These are phyloP conservation scores for Aureobasidium zeae DNA, from an alignment of 2,329 filamentous ascomycete genomes.

Conservation along the genomic window DNA sequence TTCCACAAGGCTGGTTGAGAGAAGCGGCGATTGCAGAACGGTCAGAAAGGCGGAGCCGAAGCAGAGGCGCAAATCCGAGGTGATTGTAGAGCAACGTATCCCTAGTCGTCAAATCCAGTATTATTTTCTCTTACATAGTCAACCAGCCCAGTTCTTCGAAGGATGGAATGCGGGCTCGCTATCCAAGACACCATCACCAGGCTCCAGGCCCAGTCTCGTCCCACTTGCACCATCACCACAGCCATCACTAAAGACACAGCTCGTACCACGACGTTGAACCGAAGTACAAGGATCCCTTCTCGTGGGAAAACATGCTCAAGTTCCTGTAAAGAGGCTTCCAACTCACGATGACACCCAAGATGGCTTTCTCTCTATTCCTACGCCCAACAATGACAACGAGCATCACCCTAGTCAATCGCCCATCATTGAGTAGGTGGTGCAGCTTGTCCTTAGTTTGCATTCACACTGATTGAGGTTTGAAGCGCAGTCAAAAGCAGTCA, in stretches of 20 bases:
- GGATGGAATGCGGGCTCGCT: conserved; percentile 12
- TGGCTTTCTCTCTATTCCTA: conserved; percentile 1
- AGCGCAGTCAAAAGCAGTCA: no score
- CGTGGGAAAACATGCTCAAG: conserved; percentile 14
- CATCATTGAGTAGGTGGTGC: conserved; percentile 8
- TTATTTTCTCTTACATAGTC: no score
- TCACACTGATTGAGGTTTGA: no score
- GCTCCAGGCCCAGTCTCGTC: conserved; percentile 3
- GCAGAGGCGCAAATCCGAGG: neutral
- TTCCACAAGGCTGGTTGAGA: conserved; percentile 15
- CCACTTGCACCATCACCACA: conserved; percentile 11
- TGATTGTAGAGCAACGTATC: no score
- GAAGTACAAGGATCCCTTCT: conserved; percentile 11
- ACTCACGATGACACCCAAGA: neutral
- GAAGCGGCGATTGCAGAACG: conserved; percentile 17
- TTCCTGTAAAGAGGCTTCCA: neutral
- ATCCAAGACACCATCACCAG: conserved; percentile 6
- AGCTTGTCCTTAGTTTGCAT: no score
- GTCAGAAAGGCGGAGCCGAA: conserved; percentile 11
- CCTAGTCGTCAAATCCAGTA: no score
- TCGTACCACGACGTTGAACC: neutral
- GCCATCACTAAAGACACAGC: conserved; percentile 16
- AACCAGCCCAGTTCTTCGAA: conserved; percentile 4
- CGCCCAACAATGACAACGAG: neutral
- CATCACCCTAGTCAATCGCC: neutral